Evolutionary conservation across 805 yeast genomes (phyloP), one percentile per base, ranked within the genome.

Genomic region (Ogataea trehalophila): DNA sequence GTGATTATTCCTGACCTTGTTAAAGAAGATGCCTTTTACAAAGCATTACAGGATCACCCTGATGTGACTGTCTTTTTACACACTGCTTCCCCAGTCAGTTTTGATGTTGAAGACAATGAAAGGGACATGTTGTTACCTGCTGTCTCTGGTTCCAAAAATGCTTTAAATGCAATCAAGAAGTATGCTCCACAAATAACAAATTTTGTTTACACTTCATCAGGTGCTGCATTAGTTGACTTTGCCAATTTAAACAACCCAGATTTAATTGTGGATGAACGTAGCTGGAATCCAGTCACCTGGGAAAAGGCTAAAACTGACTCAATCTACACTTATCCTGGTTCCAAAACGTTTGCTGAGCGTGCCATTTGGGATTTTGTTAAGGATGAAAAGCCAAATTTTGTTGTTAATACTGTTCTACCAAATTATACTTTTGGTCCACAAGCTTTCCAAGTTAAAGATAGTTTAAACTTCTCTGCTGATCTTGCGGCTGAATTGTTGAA

Each of bases 71-170:
- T 55, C 47, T 73, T 79, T 7, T 52, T 78, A 15, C 85, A 78
- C 60, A 71, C 83, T n/a, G n/a, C n/a, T n/a, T n/a, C n/a, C n/a
- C n/a, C n/a, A 17, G 71, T 73, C 50, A 51, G 61, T 0, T 66
- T 57, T 43, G 65, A 66, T n/a, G 67, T 71, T 22, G 62, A 71
- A 34, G 65, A 67, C 4, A 74, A 74, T 43, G 70, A 72, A 7
- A 80, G 80, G 53, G 67, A 69, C 23, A 81, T 73, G 39, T 70
- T 77, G 58, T 60, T 80, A 23, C 87, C 87, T 13, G 85, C 87
- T 1, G 71, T 77, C 14, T 59, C 71, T 39, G 87, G 87, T 43
- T 77, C 85, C 7, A 63, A 62, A 40, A 73, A 74, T 53, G 68
- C 79, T 48, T 64, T 81, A 56, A 58, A 64, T 8, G 71, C 80